A percentile compares a stretch with the other conserved stretches of the same genome.
phyloP scores from a whole-genome alignment of 768 basidiomycete genomes.

The Pleurotus pulmonarius region DNA sequence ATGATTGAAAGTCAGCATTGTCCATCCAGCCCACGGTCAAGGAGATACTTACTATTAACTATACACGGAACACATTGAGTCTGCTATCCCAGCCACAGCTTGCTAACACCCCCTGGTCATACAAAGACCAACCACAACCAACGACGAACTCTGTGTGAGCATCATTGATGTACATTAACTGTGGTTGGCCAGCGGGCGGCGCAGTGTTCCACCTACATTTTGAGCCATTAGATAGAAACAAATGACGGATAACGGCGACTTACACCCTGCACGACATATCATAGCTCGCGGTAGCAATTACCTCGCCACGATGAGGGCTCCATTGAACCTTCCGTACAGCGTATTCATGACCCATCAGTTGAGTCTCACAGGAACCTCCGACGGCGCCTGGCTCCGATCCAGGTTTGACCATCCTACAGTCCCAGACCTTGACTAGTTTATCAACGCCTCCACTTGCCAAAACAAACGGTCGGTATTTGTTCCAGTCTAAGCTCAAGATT shows the following conservation, averaged over 20 bases:
- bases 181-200: conserved; percentile 43
- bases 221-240: conserved; percentile 2
- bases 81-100: conserved; percentile 92
- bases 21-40: neutral
- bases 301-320: conserved; percentile 74
- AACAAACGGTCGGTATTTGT: conserved; percentile 80
- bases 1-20: neutral
- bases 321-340: conserved; percentile 87
- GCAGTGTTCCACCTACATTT: conserved; percentile 68
- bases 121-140: conserved; percentile 89
- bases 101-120: conserved; percentile 81
- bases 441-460: conserved; percentile 82
- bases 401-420: conserved; percentile 78
- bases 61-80: conserved; percentile 70
- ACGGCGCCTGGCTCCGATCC: conserved; percentile 45
- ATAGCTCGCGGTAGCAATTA: conserved; percentile 72
- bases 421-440: conserved; percentile 74
- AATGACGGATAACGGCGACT: conserved; percentile 24
- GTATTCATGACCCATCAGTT: conserved; percentile 83
- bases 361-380: conserved; percentile 68
- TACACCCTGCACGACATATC: conserved; percentile 96
- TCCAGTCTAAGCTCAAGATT: conserved; percentile 85
- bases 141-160: conserved; percentile 94
- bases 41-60: conserved; percentile 16
- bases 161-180: conserved; percentile 72